Evolutionary conservation across 1,139 yeast species (phyloP).

Genomic region (Suhomyces bolitotheri): DNA sequence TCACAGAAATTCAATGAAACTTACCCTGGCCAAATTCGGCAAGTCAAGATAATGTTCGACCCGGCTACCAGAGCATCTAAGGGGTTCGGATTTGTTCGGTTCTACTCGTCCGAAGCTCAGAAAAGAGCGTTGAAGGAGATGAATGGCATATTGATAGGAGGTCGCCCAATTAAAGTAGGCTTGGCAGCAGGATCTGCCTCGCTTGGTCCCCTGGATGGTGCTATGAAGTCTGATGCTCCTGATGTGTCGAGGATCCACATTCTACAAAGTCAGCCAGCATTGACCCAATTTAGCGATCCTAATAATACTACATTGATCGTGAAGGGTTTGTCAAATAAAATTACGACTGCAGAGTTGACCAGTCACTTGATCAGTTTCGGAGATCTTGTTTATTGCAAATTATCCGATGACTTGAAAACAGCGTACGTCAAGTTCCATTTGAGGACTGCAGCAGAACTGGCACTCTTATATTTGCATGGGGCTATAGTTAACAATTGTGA

Average conservation of each 20-base stretch:
- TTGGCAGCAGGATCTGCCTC: slow-evolving; percentile 29
- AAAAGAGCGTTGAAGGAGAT: slow-evolving; percentile 74
- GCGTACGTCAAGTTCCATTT: slow-evolving; percentile 31
- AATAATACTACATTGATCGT: slow-evolving; percentile 35
- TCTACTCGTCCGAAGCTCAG: slow-evolving; percentile 69
- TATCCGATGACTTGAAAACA: slow-evolving; percentile 23
- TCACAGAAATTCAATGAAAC: slow-evolving; percentile 68
- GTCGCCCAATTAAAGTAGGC: slow-evolving; percentile 71
- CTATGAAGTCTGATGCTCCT: slow-evolving; percentile 5
- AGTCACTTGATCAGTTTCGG: slow-evolving; percentile 38
- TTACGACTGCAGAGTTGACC: slow-evolving; percentile 34
- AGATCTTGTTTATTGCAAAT: slow-evolving; percentile 28
- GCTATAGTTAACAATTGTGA: slow-evolving; percentile 31
- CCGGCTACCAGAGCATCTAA: slow-evolving; percentile 72
- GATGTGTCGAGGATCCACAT: slow-evolving; percentile 19
- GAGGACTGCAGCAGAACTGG: slow-evolving; percentile 40
- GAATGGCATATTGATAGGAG: slow-evolving; percentile 77
- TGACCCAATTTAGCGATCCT: slow-evolving; percentile 37
- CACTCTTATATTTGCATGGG: slow-evolving; percentile 37
- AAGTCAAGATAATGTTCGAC: slow-evolving; percentile 86
- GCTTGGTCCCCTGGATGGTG: slow-evolving; percentile 9
- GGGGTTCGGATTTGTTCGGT: slow-evolving; percentile 92
- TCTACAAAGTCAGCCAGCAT: slow-evolving; percentile 37
- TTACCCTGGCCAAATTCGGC: slow-evolving; percentile 70
- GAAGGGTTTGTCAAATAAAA: slow-evolving; percentile 29